Conservation (phyloP, 345 rosid genomes). For the Ricinus communis region DNA sequence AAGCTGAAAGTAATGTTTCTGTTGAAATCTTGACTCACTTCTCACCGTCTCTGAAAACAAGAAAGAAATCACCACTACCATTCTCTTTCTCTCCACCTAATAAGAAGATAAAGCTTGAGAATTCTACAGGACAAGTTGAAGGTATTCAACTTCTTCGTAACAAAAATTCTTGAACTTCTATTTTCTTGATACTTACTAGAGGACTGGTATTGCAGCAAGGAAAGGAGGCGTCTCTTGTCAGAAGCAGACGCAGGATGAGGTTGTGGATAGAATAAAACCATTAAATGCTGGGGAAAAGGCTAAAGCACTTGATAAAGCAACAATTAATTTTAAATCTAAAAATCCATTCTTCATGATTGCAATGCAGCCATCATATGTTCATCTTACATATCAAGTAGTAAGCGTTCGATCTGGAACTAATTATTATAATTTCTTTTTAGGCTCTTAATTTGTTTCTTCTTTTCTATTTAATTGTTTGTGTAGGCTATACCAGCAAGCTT, state of each 20-base stretch:
- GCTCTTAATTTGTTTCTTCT: neutral
- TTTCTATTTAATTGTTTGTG: neutral
- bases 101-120: no score
- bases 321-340: constrained; percentile 20
- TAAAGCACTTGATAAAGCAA: neutral
- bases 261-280: neutral
- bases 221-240: neutral
- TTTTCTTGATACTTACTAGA: no score
- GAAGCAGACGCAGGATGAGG: neutral
- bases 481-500: constrained; percentile 20
- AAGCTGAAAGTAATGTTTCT: neutral
- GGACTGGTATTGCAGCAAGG: neutral
- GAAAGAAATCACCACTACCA: no score
- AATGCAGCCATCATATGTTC: constrained; percentile 26
- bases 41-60: no score
- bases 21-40: no score
- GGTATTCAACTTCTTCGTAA: neutral
- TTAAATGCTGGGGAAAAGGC: neutral
- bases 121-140: neutral
- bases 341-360: constrained; percentile 27
- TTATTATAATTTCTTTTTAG: no score
- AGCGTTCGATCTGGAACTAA: neutral
- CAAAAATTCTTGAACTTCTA: no score
- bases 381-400: neutral
- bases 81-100: no score